These are phyloP conservation scores for Brassica balearica DNA, from an alignment of 441 rosid genomes.

Conservation along the genomic window DNA sequence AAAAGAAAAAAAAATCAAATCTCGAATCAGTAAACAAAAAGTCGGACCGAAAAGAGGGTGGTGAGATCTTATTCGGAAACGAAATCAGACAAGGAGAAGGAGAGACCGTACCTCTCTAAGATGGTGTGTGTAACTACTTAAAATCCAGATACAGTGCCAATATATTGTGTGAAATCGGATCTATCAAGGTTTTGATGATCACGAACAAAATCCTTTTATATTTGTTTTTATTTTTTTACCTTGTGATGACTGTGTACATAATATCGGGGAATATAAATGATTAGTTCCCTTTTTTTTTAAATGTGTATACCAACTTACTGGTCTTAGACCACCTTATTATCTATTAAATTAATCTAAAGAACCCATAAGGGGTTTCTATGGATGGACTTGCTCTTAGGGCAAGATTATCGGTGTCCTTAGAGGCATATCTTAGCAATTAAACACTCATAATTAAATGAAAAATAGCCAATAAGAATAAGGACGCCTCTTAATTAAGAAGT, in stretches of 20 bases:
- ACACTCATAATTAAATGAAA: too few relatives aligned
- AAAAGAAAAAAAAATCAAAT: neutral
- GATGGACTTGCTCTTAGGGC: too few relatives aligned
- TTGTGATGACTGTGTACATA: slow-evolving; percentile 4
- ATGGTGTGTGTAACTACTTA: neutral
- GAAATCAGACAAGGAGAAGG: neutral
- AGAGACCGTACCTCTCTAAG: neutral
- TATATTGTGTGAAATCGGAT: neutral
- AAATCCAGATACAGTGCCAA: neutral
- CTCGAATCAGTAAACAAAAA: neutral
- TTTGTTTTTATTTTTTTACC: neutral
- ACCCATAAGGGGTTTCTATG: too few relatives aligned
- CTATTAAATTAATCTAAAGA: too few relatives aligned
- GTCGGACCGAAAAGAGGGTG: neutral
- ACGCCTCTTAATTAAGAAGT: too few relatives aligned
- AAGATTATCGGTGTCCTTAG: too few relatives aligned
- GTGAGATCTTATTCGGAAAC: neutral
- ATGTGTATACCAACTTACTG: too few relatives aligned
- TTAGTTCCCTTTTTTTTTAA: too few relatives aligned
- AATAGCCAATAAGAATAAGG: too few relatives aligned
- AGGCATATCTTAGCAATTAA: too few relatives aligned
- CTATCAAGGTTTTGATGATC: neutral
- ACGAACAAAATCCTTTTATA: neutral
- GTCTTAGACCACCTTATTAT: too few relatives aligned
- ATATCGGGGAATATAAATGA: neutral